Base-by-base conservation (phyloP, 2,329 filamentous ascomycete species). In the Metarhizium album region DNA sequence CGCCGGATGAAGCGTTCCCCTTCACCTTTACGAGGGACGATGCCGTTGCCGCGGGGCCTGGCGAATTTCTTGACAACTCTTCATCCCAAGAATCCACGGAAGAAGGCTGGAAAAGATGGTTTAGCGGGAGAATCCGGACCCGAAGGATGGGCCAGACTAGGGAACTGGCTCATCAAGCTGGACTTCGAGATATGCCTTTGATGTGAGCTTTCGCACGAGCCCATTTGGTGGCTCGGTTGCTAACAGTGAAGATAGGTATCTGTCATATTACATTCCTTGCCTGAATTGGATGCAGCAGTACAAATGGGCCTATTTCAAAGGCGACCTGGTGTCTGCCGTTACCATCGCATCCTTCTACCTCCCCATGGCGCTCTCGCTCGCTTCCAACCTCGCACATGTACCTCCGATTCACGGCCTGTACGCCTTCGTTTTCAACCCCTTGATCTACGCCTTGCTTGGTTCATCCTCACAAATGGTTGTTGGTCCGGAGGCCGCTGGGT, bases 321-420 rank as follows among this genome's bases (percentile, higher is more conserved):
- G 93, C 46, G 93, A 98, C 67, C 70, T 97, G 18, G 74, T 95
- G 14, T 86, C 91, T 8, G 90, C 91, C 46, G 67, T 97, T 55
- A 97, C 93, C n/a, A 85, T 98, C 72, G 88, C 91, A n/a, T 95
- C 90, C 24, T 93, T 98, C 71, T 98, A 98, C 67, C 86, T 98
- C 37, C 93, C 93, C 48, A 96, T 98, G 90, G 86, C 90, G 0
- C 78, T 98, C 14, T 97, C 93, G 0, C 85, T 94, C 56, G 90
- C 93, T 50, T 83, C 88, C 40, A 97, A 97, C 63, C 82, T 98
- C 42, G 90, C 86, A 5, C 93, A 97, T 64, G 82, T 96, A 2
- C 90, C 91, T 8, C 86, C 93, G 0, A 90, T 97, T 60, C 91
- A 95, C 62, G 93, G 93, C 1, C 76, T 98, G 3, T 98, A 97